Evolutionary conservation across 2,329 filamentous ascomycete species (phyloP), one percentile per base, ranked within the genome.

Genomic region (Fusarium nematophilum): DNA sequence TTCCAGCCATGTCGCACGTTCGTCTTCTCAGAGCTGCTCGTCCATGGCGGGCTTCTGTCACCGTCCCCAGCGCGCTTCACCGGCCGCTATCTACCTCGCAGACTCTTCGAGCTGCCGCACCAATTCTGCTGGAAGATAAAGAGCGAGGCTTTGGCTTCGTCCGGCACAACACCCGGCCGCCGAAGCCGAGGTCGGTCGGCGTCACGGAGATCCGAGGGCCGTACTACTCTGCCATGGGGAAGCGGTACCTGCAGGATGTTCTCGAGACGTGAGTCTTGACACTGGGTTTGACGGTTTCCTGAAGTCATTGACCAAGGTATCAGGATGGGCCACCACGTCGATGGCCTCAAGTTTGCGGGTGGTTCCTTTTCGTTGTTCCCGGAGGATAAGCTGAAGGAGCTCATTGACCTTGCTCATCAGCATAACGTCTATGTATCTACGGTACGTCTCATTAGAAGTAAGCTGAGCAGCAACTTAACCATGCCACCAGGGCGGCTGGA

Each of bases 141-240:
- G 33, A 48, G 2, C 42, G 27, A 10, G 25, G 49, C 0, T 59
- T 59, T 11, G 48, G 56, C 0, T 84, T 84, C 64, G 75, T 77
- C 26, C 75, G 79, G 4, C 81, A 81, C 23, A 85, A 84, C 47
- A 74, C 75, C 0, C 69, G 76, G 11, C 77, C 80, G 1, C 68
- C 73, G 5, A 85, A 85, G 67, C 82, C 82, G 3, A 73, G 83
- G 23, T 76, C 67, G 5, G 77, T 73, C 30, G 80, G 78, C 5
- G 81, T 84, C 6, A 85, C 83, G 1, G 83, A 85, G 68, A 85
- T 85, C 51, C 75, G 82, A 26, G 82, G 83, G 0, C 82, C 81
- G 6, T 85, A 84, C 66, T 85, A 85, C 66, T 80, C 80, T 0
- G 81, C 75, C 4, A 83, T 84, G 78, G 82, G 82, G 2, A 82